Percentiles rank a stretch among this genome's conserved stretches.
These are phyloP conservation scores for Colletotrichum scovillei DNA, from an alignment of 2,329 filamentous ascomycete genomes.

Conservation along the genomic window DNA sequence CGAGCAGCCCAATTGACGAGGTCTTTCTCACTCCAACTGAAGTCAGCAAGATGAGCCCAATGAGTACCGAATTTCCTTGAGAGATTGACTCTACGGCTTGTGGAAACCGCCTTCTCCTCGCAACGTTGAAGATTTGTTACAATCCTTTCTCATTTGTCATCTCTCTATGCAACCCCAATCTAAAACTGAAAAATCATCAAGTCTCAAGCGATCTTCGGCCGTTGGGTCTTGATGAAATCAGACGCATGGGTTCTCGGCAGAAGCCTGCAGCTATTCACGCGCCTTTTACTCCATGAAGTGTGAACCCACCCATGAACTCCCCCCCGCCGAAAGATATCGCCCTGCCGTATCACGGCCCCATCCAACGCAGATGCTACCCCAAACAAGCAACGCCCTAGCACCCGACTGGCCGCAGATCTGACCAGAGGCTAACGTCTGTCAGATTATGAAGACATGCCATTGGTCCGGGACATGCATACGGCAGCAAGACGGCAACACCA, in stretches of 20 bases:
- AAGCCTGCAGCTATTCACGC: not conserved
- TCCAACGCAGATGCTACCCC: not conserved
- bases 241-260: not conserved
- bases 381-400: constrained; percentile 17
- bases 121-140: too few relatives aligned
- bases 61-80: too few relatives aligned
- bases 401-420: constrained; percentile 22
- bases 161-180: not conserved
- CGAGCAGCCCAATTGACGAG: not conserved
- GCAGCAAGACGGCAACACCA: not conserved
- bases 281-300: not conserved
- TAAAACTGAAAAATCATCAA: not conserved
- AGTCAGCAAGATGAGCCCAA: not conserved
- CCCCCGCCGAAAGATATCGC: not conserved
- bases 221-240: not conserved
- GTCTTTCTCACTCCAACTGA: not conserved
- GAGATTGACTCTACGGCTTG: not conserved
- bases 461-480: not conserved
- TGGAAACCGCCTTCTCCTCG: not conserved
- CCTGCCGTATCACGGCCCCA: not conserved
- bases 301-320: not conserved
- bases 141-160: not conserved
- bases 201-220: not conserved
- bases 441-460: not conserved
- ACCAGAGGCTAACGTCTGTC: not conserved